A percentile compares a stretch with the other conserved stretches of the same genome.
These are phyloP conservation scores for Raddia guianensis DNA, from an alignment of 176 grass and related monocot species.

Conservation along the genomic window DNA sequence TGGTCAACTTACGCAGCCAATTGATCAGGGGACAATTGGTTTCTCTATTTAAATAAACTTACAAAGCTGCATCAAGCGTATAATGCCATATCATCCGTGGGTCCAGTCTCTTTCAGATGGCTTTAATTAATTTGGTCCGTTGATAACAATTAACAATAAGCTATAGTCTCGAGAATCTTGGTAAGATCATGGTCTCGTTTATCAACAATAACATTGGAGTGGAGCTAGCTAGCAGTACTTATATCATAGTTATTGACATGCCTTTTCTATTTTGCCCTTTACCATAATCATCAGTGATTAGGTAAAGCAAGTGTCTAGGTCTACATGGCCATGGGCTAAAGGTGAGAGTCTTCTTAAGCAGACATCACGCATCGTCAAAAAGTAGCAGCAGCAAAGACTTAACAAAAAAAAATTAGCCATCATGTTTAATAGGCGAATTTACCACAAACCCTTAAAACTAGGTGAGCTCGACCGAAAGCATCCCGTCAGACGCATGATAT, in stretches of 20 bases:
- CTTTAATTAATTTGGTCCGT: conserved; percentile 9
- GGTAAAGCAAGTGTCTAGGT: not conserved
- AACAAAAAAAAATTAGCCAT: no score
- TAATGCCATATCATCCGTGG: not conserved
- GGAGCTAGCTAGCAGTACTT: not conserved
- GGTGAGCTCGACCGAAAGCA: no score
- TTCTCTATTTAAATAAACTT: conserved; percentile 20
- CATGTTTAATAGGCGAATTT: no score
- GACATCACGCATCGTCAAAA: not conserved
- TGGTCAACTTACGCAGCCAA: conserved; percentile 41
- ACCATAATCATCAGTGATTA: conserved; percentile 18
- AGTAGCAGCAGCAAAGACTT: not conserved
- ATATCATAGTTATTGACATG: not conserved
- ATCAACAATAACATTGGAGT: not conserved
- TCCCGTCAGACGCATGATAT: no score
- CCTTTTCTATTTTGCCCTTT: not conserved
- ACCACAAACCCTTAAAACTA: no score
- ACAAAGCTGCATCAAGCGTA: not conserved
- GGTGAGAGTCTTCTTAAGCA: not conserved
- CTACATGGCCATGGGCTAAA: not conserved
- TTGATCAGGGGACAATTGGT: not conserved
- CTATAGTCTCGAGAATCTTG: not conserved
- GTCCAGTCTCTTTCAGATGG: not conserved
- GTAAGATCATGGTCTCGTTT: conserved; percentile 11
- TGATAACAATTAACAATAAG: not conserved